Base-by-base conservation (phyloP, 768 basidiomycete species). In the Rubroboletus satanas region DNA sequence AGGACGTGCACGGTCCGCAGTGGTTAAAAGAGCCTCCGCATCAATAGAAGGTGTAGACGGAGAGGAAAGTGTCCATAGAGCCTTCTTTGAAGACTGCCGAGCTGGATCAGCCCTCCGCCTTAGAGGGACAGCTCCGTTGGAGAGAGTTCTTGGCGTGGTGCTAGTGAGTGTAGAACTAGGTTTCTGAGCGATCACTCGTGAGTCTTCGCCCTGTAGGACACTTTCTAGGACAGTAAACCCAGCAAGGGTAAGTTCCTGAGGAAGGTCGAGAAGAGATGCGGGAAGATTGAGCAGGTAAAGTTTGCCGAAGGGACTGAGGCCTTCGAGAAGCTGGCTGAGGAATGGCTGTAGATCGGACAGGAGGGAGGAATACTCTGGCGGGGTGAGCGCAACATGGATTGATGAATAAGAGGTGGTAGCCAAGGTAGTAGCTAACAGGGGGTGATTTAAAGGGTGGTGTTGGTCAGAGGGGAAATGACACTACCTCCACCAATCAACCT, bases 51-150 rank as follows among this genome's bases (percentile, higher is more conserved):
- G 83, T 4, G 89, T 82, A 0, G 83, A 77, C 3, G 89, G 82
- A 2, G 87, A 73, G 37, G 76, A 85, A 32, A 95, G 77, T 0
- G 91, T 78, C 95, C 95, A 97, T 35, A 98, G 77, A 0, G 91
- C 90, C 58, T 93, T 88, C 73, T 94, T 96, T 45, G 87, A 82
- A 9, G 88, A 85, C 55, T 83, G 77, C 62, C 85, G 84, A 3
- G 77, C 73, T 9, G 76, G 66, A 58, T 80, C 75, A 51, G 77
- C 77, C 61, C 77, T 83, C 51, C 75, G 80, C 23, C 79, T 78
- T 43, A 85, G 79, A 28, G 79, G 76, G 6, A 83, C 69, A 6
- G 79, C 62, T 23, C 54, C 68, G 28, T 51, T 51, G 10, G 57
- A 44, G 12, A 43, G 32, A 0, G 31, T 29, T n/a, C 79, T 71